phyloP scores from a whole-genome alignment of 495 filamentous ascomycete species.

The Aspergillus mulundensis region DNA sequence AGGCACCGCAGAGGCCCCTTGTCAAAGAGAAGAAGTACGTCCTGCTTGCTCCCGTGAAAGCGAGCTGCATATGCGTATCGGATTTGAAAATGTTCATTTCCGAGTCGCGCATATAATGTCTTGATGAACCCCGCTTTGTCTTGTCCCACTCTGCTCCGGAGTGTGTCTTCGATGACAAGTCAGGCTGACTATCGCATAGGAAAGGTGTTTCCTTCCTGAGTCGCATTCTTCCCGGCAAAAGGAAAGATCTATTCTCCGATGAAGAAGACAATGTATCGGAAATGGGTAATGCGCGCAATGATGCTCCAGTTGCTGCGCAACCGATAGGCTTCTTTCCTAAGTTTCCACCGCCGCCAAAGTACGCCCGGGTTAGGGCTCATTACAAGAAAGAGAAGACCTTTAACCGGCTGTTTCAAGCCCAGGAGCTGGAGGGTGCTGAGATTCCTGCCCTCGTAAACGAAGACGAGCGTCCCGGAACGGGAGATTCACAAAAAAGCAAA shows the following conservation, averaged over 20 bases:
- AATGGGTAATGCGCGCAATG: conserved; percentile 65
- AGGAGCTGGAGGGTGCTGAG: conserved; percentile 59
- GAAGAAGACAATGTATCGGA: conserved; percentile 68
- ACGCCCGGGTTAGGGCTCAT: conserved; percentile 77
- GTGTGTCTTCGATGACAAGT: neutral
- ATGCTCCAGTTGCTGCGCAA: conserved; percentile 74
- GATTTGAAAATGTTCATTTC: neutral
- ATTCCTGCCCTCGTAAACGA: conserved; percentile 22
- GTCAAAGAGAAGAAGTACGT: conserved; percentile 67
- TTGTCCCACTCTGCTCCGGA: neutral
- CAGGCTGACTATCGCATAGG: conserved; percentile 37
- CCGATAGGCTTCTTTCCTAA: conserved; percentile 86
- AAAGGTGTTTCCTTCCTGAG: conserved; percentile 91
- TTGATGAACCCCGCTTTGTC: neutral
- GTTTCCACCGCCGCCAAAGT: conserved; percentile 84
- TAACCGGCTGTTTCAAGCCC: conserved; percentile 82
- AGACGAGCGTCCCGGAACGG: conserved; percentile 23
- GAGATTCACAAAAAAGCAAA: conserved; percentile 35
- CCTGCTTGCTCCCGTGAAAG: conserved; percentile 2
- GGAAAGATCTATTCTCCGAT: conserved; percentile 51
- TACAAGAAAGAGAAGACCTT: conserved; percentile 84
- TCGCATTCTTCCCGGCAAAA: conserved; percentile 78
- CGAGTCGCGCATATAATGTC: neutral
- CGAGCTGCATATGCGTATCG: neutral
- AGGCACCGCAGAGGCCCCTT: conserved; percentile 40